A percentile compares a stretch with the other conserved stretches of the same genome.
Conservation (phyloP, 2,329 filamentous ascomycete genomes). For the Zasmidium angulare region DNA sequence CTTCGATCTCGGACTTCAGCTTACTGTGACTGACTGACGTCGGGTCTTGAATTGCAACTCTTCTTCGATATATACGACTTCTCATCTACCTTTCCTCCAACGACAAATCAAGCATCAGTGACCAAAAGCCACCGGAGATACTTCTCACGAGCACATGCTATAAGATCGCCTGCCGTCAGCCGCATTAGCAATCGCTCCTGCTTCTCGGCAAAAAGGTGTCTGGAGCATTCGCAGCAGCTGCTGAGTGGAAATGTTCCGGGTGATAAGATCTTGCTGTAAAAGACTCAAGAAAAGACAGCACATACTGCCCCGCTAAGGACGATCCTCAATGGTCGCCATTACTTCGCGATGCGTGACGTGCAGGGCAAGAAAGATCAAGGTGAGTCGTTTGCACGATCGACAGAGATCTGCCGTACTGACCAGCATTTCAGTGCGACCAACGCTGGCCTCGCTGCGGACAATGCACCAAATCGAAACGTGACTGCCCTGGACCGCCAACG, state of each 20-base stretch:
- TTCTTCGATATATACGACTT: neutral
- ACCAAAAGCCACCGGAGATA: no score
- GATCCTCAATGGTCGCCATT: neutral
- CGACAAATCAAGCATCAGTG: no score
- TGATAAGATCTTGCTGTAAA: neutral
- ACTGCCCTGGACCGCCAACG: neutral
- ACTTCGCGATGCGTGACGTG: neutral
- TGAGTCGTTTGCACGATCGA: neutral
- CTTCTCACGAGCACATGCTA: no score
- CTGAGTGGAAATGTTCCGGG: neutral
- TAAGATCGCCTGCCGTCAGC: no score
- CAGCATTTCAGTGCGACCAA: neutral
- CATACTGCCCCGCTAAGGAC: neutral
- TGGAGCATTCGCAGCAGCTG: neutral
- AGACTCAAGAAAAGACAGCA: neutral
- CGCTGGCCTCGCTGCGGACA: constrained; percentile 3
- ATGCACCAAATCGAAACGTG: neutral
- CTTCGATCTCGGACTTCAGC: neutral
- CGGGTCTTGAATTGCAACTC: neutral
- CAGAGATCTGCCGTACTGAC: neutral
- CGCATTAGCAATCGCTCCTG: no score
- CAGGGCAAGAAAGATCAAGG: neutral
- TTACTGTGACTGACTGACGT: neutral
- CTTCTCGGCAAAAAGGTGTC: neutral
- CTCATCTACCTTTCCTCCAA: neutral